These are phyloP conservation scores for Bondarzewia mesenterica DNA, from an alignment of 1,284 basidiomycete genomes.

Conservation along the genomic window DNA sequence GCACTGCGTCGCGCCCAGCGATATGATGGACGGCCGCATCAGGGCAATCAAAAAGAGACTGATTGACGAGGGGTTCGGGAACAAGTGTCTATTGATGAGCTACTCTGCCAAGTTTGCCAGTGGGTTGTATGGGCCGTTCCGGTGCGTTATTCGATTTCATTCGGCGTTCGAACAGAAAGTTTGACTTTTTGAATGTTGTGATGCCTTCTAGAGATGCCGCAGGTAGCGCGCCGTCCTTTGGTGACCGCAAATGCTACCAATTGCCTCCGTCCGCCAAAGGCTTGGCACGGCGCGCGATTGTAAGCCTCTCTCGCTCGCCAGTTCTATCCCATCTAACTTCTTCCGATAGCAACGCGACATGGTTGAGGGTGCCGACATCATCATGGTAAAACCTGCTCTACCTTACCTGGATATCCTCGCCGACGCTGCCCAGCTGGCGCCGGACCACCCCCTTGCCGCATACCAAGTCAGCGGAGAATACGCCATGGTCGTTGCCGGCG, in stretches of 20 bases:
- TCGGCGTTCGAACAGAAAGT: no score
- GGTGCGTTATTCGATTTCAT: constrained; percentile 37
- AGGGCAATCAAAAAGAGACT: constrained; percentile 83
- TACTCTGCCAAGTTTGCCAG: constrained; percentile 99
- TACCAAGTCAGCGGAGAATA: constrained; percentile 98
- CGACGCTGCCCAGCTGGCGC: constrained; percentile 78
- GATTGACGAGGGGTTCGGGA: constrained; percentile 77
- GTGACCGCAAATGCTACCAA: constrained; percentile 96
- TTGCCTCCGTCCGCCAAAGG: constrained; percentile 86
- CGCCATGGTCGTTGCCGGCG: constrained; percentile 94
- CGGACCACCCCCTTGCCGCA: constrained; percentile 85
- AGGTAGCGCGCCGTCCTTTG: constrained; percentile 90
- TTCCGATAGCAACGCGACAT: constrained; percentile 72
- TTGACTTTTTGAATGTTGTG: not conserved
- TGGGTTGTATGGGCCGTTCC: constrained; percentile 94
- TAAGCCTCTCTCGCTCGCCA: constrained; percentile 36
- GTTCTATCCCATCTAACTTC: not conserved
- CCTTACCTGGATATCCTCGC: constrained; percentile 96
- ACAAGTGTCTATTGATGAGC: constrained; percentile 89
- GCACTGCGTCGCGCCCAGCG: constrained; percentile 96
- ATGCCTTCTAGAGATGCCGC: constrained; percentile 81
- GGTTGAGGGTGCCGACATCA: constrained; percentile 93
- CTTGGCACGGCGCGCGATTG: constrained; percentile 88
- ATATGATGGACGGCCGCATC: constrained; percentile 99
- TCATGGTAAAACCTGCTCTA: constrained; percentile 97